These are phyloP conservation scores for Colletotrichum abscissum DNA, from an alignment of 2,329 filamentous ascomycete species.

Conservation along the genomic window DNA sequence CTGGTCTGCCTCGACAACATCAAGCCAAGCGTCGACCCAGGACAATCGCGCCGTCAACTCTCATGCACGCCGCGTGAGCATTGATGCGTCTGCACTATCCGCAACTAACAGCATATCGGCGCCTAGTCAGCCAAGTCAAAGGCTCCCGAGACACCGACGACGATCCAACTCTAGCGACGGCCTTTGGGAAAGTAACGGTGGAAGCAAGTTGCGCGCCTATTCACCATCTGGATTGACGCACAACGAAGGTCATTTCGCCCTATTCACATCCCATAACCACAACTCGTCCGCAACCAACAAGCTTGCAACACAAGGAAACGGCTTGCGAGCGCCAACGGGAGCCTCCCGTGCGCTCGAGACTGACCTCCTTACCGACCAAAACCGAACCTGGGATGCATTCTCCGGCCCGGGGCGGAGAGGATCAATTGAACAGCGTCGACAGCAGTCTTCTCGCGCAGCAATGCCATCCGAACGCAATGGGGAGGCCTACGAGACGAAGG, in stretches of 20 bases:
- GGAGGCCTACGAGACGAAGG: conserved; percentile 41
- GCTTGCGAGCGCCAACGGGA: neutral
- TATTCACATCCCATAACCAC: neutral
- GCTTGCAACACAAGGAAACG: neutral
- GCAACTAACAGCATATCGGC: neutral
- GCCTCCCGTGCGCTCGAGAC: neutral
- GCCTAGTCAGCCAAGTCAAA: conserved; percentile 4
- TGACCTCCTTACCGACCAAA: neutral
- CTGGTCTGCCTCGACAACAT: conserved; percentile 61
- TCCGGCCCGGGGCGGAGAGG: conserved; percentile 18
- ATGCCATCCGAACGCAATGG: conserved; percentile 48
- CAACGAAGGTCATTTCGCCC: neutral
- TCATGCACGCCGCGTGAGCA: conserved; percentile 16
- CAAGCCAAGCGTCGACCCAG: conserved; percentile 46
- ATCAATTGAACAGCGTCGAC: conserved; percentile 21
- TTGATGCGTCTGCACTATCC: conserved; percentile 2
- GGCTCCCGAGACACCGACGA: neutral
- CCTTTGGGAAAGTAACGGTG: neutral
- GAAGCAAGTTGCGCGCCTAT: neutral
- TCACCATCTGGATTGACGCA: conserved; percentile 4
- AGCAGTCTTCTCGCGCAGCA: neutral
- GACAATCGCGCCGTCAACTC: neutral
- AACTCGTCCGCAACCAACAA: neutral
- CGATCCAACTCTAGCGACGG: conserved; percentile 22
- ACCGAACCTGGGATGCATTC: conserved; percentile 29